Percentiles rank a stretch among this genome's conserved stretches.
Evolutionary conservation across 2,329 filamentous ascomycete species (phyloP).

Genomic region (Sclerotinia minor): DNA sequence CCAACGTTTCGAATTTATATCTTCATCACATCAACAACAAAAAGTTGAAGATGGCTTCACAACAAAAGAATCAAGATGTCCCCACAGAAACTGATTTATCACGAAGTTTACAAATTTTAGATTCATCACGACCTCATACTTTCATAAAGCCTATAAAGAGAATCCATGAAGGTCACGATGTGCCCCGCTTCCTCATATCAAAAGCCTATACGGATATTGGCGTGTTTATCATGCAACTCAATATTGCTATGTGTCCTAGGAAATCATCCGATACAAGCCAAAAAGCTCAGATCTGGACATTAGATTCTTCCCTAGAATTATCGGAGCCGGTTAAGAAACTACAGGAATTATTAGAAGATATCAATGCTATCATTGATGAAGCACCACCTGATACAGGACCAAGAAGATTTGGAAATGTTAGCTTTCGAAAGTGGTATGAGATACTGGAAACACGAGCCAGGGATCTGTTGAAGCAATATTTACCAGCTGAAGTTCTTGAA

Average conservation of each 20-base stretch:
- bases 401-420: conserved; percentile 86
- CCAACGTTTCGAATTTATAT: conserved; percentile 11
- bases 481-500: conserved; percentile 51
- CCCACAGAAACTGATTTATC: background rate
- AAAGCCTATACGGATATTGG: conserved; percentile 85
- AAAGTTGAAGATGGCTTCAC: conserved; percentile 8
- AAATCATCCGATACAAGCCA: conserved; percentile 46
- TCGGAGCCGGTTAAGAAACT: conserved; percentile 58
- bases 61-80: background rate
- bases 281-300: conserved; percentile 53
- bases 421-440: conserved; percentile 81
- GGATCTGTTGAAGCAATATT: conserved; percentile 55
- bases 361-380: conserved; percentile 69
- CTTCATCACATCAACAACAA: background rate
- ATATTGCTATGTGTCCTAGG: conserved; percentile 78
- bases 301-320: conserved; percentile 46
- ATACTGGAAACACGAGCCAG: conserved; percentile 62
- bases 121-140: conserved; percentile 49
- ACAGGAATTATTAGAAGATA: conserved; percentile 62
- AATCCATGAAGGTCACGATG: conserved; percentile 84
- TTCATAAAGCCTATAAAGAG: conserved; percentile 73
- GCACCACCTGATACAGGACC: conserved; percentile 84
- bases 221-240: conserved; percentile 85
- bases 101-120: conserved; percentile 44
- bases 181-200: conserved; percentile 75